Conservation (phyloP, 495 filamentous ascomycete species). For the Delitschia confertaspora region DNA sequence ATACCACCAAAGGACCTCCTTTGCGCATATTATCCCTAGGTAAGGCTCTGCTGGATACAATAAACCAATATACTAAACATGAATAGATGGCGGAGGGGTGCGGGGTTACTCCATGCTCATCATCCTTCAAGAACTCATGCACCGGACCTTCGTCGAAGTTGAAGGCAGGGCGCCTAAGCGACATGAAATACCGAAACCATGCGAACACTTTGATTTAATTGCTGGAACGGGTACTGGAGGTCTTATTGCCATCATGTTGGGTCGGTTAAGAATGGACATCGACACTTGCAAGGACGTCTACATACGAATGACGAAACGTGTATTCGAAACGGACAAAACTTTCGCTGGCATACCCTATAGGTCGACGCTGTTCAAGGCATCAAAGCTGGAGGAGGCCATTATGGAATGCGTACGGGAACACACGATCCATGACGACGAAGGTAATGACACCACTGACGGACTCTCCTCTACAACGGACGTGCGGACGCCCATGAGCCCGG, state of each 20-base stretch:
- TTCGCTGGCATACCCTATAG: conserved; percentile 88
- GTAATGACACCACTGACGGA: conserved; percentile 44
- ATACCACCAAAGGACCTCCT: conserved; percentile 91
- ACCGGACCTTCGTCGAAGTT: conserved; percentile 76
- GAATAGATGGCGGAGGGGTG: conserved; percentile 85
- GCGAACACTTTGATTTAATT: conserved; percentile 97
- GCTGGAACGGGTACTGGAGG: conserved; percentile 91
- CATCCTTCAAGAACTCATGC: conserved; percentile 93
- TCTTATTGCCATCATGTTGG: conserved; percentile 92
- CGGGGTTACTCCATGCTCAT: conserved; percentile 95
- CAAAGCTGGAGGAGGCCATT: conserved; percentile 89
- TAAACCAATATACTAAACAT: not conserved
- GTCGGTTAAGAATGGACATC: conserved; percentile 79
- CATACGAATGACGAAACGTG: conserved; percentile 81
- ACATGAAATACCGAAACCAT: conserved; percentile 89
- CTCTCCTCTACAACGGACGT: conserved; percentile 14
- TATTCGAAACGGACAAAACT: conserved; percentile 98
- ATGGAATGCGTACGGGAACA: conserved; percentile 80
- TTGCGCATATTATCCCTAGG: conserved; percentile 84
- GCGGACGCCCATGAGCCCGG: conserved; percentile 19
- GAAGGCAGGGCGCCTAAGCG: conserved; percentile 75
- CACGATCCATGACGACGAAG: conserved; percentile 70
- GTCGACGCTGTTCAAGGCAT: conserved; percentile 92
- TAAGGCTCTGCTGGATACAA: conserved; percentile 37
- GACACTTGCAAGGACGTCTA: conserved; percentile 96